These are phyloP conservation scores for Zymoseptoria passerinii DNA, from an alignment of 2,329 filamentous ascomycete species.

Conservation along the genomic window DNA sequence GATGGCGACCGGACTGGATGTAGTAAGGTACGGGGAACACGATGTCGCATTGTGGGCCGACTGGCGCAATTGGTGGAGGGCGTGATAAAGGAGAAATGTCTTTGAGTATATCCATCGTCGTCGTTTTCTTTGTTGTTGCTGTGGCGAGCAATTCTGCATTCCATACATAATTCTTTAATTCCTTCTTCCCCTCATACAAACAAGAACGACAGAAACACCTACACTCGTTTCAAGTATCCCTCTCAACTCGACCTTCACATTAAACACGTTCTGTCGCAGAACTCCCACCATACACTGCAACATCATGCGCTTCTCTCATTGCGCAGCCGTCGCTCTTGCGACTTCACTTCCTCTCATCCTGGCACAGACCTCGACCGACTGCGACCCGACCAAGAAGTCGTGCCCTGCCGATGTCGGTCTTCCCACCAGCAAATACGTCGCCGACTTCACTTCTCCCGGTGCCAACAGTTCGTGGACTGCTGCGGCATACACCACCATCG, in stretches of 20 bases:
- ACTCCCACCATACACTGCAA: background rate
- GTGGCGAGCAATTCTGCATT: background rate
- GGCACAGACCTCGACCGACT: constrained; percentile 69
- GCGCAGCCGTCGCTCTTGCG: constrained; percentile 30
- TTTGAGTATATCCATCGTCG: background rate
- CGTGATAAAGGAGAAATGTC: background rate
- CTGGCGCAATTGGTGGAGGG: background rate
- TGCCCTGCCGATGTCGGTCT: constrained; percentile 68
- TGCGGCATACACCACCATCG: constrained; percentile 57
- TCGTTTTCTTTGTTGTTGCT: background rate
- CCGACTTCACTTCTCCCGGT: constrained; percentile 47
- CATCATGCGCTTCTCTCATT: constrained; percentile 27
- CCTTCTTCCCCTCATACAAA: background rate
- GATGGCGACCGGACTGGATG: background rate
- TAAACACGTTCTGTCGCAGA: background rate
- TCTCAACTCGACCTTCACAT: background rate
- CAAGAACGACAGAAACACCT: background rate
- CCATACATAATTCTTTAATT: background rate
- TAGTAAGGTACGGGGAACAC: background rate
- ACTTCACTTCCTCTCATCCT: constrained; percentile 40
- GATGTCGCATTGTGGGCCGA: background rate
- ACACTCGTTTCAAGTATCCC: background rate
- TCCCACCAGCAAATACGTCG: constrained; percentile 45
- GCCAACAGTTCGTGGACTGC: constrained; percentile 50
- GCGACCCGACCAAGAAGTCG: constrained; percentile 64